Evolutionary conservation across 106 monocot species (phyloP), one percentile per base, ranked within the genome.

Genomic region (Acorus gramineus): DNA sequence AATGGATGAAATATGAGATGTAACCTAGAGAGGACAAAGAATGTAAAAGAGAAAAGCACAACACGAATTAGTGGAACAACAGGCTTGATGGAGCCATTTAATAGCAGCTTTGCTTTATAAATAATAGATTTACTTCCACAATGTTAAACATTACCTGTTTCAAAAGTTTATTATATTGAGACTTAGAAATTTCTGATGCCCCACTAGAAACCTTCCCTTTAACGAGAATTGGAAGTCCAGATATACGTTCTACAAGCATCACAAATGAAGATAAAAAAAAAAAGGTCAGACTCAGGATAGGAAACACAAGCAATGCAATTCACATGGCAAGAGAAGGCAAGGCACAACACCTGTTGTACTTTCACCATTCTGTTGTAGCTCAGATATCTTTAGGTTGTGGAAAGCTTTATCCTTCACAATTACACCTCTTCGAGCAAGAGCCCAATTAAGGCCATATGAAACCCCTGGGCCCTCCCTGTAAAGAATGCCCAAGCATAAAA

Each of bases 371-470:
- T 84, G 84, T 70, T 76, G 77, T 63, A 94, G 89, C 49, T 94
- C 93, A 46, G 69, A 73, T 13, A 59, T 48, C 11, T 78, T 71
- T 68, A 94, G 63, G 69, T 94, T 94, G 65, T 89, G 55, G 68
- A 84, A 89, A 49, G 54, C 81, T 46, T 82, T 93, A 65, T 86
- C 89, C 70, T 86, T 86, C 55, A 82, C 89, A 70, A 89, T 63
- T 53, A 94, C 77, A 60, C 93, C 93, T 73, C 76, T 94, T 48
- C 81, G 75, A 62, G 89, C 89, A 76, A 89, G 79, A 68, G 86
- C 84, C 86, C 81, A 86, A 14, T 84, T 78, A 42, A 94, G 73
- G 4, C 86, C 86, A 73, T 81, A 81, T 43, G 81, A 75, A 56
- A 86, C 64, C 75, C 73, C 83, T 47, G 63, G 61, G 49, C 51